Evolutionary conservation across 2,329 filamentous ascomycete genomes (phyloP).

Genomic region (Arthrobotrys megalospora): DNA sequence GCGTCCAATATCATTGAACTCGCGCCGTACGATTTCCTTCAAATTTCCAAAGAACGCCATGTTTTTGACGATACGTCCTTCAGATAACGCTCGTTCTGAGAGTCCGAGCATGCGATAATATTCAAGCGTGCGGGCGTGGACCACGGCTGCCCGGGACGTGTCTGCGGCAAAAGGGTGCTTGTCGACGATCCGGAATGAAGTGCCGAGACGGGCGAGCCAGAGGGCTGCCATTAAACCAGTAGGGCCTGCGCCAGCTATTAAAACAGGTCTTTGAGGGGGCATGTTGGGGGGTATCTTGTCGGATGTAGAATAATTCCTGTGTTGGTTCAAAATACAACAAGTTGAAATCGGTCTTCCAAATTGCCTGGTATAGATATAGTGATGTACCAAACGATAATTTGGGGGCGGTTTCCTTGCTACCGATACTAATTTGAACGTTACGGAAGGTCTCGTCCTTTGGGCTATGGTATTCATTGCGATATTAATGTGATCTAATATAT

Average conservation of each 20-base stretch:
- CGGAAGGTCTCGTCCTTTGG: not conserved
- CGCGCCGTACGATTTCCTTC: conserved; percentile 65
- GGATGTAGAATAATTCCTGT: not conserved
- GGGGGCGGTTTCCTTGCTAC: not conserved
- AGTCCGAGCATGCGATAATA: conserved; percentile 70
- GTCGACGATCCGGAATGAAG: conserved; percentile 68
- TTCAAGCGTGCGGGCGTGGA: conserved; percentile 72
- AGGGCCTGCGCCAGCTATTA: conserved; percentile 70
- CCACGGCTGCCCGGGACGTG: conserved; percentile 68
- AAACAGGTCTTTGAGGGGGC: conserved; percentile 63
- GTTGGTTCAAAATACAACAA: conserved; percentile 22
- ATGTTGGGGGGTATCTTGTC: not conserved
- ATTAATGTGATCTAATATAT: not conserved
- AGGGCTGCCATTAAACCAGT: conserved; percentile 69
- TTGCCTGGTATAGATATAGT: not conserved
- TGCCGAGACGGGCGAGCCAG: conserved; percentile 66
- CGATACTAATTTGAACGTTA: not conserved
- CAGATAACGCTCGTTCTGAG: conserved; percentile 66
- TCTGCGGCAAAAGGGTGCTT: conserved; percentile 65
- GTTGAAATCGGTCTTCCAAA: not conserved
- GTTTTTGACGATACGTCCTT: conserved; percentile 67
- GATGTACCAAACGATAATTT: not conserved
- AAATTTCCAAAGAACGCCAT: conserved; percentile 67
- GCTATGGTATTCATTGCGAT: not conserved
- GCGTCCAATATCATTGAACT: conserved; percentile 64